phyloP scores from a whole-genome alignment of 371 early-diverging fungal species.

The Mucor plumbeus region DNA sequence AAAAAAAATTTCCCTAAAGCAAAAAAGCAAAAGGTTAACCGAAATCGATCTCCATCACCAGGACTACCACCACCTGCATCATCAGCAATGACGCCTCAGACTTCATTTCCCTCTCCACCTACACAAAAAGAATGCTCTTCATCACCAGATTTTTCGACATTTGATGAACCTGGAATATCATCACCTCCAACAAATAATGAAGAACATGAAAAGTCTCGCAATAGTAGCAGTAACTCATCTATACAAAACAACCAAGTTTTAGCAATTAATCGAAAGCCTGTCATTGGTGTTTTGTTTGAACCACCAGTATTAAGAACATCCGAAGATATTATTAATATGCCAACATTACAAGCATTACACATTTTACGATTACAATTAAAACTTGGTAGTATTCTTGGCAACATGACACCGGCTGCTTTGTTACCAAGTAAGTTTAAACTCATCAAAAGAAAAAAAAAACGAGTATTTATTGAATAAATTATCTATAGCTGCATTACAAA shows the following conservation, averaged over 20 bases:
- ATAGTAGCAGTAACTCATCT: background rate
- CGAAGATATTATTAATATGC: conserved; percentile 41
- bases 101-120: background rate
- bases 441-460: no score
- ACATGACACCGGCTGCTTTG: conserved; percentile 17
- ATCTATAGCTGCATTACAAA: conserved; percentile 42
- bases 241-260: conserved; percentile 6
- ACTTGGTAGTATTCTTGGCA: conserved; percentile 36
- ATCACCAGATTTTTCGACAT: background rate
- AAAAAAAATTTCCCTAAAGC: conserved; percentile 16
- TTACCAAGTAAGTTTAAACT: conserved; percentile 41
- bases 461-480: background rate
- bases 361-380: conserved; percentile 46
- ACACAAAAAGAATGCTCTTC: background rate
- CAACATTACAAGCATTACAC: conserved; percentile 48
- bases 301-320: conserved; percentile 35
- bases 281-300: conserved; percentile 30
- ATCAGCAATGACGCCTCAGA: background rate
- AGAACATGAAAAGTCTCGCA: background rate
- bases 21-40: background rate
- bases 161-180: background rate
- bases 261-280: conserved; percentile 23
- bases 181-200: background rate
- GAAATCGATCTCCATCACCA: background rate
- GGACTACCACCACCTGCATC: background rate